A percentile compares a stretch with the other conserved stretches of the same genome.
Conservation (phyloP, 2,329 filamentous ascomycete genomes). For the Zopfia rhizophila region DNA sequence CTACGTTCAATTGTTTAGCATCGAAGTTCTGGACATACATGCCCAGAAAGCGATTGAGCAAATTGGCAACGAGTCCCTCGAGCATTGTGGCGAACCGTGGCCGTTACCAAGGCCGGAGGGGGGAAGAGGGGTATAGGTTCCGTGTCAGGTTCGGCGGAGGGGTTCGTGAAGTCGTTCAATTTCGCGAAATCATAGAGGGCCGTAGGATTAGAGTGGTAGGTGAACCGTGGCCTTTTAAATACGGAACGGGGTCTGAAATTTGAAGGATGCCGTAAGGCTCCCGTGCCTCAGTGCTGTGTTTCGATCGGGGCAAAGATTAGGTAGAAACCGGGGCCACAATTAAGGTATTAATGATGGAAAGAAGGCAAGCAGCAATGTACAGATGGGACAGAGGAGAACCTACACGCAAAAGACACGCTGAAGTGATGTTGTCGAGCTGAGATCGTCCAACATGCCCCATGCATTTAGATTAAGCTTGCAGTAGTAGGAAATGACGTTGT, state of each 20-base stretch:
- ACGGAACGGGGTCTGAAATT: conserved; percentile 23
- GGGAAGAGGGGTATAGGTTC: conserved; percentile 22
- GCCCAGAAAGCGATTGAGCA: conserved; percentile 98
- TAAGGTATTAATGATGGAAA: neutral
- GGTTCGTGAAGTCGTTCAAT: conserved; percentile 40
- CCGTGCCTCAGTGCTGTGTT: conserved; percentile 32
- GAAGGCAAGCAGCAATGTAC: conserved; percentile 23
- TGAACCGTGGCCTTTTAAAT: conserved; percentile 21
- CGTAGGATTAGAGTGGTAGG: neutral
- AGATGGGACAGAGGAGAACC: conserved; percentile 29
- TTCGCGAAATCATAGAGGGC: conserved; percentile 47
- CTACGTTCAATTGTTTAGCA: conserved; percentile 95
- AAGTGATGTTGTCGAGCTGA: conserved; percentile 23
- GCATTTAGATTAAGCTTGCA: no score
- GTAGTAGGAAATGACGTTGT: conserved; percentile 47
- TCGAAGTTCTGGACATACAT: conserved; percentile 99
- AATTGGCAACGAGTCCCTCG: conserved; percentile 93
- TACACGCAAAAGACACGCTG: conserved; percentile 34
- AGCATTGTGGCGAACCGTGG: conserved; percentile 77
- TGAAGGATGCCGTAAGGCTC: conserved; percentile 7
- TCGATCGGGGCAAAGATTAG: conserved; percentile 17
- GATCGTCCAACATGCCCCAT: no score
- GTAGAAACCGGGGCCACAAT: no score
- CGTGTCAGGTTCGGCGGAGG: conserved; percentile 31
- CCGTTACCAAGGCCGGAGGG: conserved; percentile 78